Evolutionary conservation across 768 basidiomycete species (phyloP).

Genomic region (Lactarius quietus): DNA sequence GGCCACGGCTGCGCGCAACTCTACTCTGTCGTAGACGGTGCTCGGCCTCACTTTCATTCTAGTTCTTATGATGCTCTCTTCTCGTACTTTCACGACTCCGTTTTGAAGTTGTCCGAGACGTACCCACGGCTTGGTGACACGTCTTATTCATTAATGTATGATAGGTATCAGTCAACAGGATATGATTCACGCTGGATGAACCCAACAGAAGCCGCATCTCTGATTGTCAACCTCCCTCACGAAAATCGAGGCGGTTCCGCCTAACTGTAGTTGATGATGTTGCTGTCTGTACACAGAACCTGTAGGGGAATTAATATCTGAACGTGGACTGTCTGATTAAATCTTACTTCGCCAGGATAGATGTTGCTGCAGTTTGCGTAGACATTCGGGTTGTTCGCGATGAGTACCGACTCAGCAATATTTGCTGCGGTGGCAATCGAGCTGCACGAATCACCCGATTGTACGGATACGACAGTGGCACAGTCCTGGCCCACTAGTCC

Average conservation of each 20-base stretch:
- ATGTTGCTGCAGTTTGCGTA: constrained; percentile 54
- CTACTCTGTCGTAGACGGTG: not conserved
- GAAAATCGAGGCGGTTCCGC: not conserved
- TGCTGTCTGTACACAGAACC: constrained; percentile 2
- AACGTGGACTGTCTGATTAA: not conserved
- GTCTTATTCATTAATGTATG: not conserved
- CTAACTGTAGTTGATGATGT: not conserved
- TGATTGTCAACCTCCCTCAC: not conserved
- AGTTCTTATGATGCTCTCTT: not conserved
- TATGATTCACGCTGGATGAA: not conserved
- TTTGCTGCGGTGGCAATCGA: constrained; percentile 40
- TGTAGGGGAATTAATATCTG: not conserved
- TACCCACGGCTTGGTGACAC: not conserved
- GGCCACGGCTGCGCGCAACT: constrained; percentile 24
- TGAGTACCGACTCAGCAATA: constrained; percentile 45
- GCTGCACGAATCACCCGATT: constrained; percentile 49
- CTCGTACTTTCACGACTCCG: constrained; percentile 1
- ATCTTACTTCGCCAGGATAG: constrained; percentile 67
- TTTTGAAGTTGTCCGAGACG: not conserved
- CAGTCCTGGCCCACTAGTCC: constrained; percentile 58
- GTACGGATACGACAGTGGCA: constrained; percentile 44
- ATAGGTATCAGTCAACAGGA: not conserved
- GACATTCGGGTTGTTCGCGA: constrained; percentile 74
- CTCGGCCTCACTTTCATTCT: not conserved
- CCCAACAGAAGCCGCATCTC: not conserved